Evolutionary conservation across 345 rosid species (phyloP), one percentile per base, ranked within the genome.

Genomic region (Hibiscus mutabilis): DNA sequence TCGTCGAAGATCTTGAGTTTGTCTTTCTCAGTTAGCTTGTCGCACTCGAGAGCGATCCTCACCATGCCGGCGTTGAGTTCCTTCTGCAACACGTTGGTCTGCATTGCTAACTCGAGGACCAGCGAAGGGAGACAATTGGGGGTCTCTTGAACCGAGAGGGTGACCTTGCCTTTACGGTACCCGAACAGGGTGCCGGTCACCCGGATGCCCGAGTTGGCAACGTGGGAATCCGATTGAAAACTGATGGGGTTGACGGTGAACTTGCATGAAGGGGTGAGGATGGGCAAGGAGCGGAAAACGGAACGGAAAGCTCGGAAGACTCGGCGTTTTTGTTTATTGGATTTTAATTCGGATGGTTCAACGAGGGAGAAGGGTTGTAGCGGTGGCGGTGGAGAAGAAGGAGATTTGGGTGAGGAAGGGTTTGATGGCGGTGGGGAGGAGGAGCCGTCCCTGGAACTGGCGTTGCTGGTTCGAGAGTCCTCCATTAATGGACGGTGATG

Each of bases 1-100:
- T 90, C 97, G 4, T 90, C 91, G 22, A 88, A 60, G 0, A 92
- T 64, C 78, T 65, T 79, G 0, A 29, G 73, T 81, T 79, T 86
- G 1, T 86, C 91, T 71, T 85, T 90, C 0, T 82, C 93, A 0
- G 18, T 27, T 53, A 82, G 63, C 67, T 92, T 92, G 61, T 90
- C 98, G 3, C 94, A 86, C 73, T 90, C 96, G 2, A 92, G 68
- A 2, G 97, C 94, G 15, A 92, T 87, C 72, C 97, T 79, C 51
- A 92, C 88, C 96, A 88, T 88, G 0, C 96, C 97, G 0, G 66
- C 44, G 15, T 75, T 76, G 0, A 86, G 75, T 24, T 86, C 87
- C 72, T 80, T 80, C 47, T 78, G 84, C 6, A 86, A 68, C 37
- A 57, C 77, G n/a, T 59, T 69, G 4, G 83, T 86, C 24, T 77